A percentile compares a stretch with the other conserved stretches of the same genome.
Evolutionary conservation across 768 basidiomycete species (phyloP).

Genomic region (Candolleomyces eurysporus): DNA sequence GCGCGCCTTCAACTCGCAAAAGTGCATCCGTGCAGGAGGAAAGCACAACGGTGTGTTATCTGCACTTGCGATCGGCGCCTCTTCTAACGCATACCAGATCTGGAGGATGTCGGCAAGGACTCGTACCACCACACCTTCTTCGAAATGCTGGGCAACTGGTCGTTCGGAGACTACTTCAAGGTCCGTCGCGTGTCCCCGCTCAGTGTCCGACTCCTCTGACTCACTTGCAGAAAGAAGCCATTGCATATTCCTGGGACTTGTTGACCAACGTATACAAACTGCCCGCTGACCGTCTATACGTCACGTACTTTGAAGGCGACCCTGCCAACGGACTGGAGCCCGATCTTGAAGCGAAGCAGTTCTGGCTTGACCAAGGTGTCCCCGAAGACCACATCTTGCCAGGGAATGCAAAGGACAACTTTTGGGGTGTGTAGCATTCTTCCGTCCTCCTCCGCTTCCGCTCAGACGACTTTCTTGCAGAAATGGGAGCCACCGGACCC

Average conservation of each 20-base stretch:
- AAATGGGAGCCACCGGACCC: slow-evolving; percentile 98
- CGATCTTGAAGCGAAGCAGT: slow-evolving; percentile 83
- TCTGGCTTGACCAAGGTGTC: slow-evolving; percentile 89
- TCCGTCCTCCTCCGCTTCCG: background rate
- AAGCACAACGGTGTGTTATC: slow-evolving; percentile 84
- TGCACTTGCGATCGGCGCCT: background rate
- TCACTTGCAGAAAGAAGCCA: slow-evolving; percentile 78
- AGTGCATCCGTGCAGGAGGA: slow-evolving; percentile 97
- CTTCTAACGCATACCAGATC: slow-evolving; percentile 49
- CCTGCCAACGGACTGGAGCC: slow-evolving; percentile 78
- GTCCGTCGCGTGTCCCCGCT: slow-evolving; percentile 33
- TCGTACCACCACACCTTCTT: slow-evolving; percentile 98
- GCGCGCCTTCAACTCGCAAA: slow-evolving; percentile 95
- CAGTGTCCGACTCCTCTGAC: slow-evolving; percentile 7
- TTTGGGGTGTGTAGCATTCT: slow-evolving; percentile 75
- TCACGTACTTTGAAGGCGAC: slow-evolving; percentile 98
- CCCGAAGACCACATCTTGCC: slow-evolving; percentile 88
- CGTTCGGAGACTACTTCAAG: slow-evolving; percentile 99
- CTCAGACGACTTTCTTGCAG: slow-evolving; percentile 37
- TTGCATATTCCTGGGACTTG: slow-evolving; percentile 91
- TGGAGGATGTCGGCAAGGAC: slow-evolving; percentile 98
- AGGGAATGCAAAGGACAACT: slow-evolving; percentile 96
- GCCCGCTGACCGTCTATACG: slow-evolving; percentile 88
- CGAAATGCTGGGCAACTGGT: slow-evolving; percentile 99
- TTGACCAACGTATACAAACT: slow-evolving; percentile 87